phyloP scores from a whole-genome alignment of 1,139 yeast genomes.

The Yamadazyma epiphylla region DNA sequence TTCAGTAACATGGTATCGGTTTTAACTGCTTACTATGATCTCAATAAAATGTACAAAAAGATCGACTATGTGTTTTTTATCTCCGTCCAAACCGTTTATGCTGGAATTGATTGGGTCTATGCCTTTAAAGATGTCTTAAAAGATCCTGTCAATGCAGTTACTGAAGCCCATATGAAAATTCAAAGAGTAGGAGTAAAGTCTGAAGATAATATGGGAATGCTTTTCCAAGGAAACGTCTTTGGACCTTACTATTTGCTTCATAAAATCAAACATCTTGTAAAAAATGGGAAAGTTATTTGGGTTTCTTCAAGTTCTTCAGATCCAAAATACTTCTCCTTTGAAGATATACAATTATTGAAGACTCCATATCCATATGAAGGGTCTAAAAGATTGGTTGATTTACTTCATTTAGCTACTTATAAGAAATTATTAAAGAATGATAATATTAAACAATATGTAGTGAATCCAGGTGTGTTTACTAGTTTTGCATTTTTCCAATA shows the following conservation, averaged over 20 bases:
- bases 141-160: conserved; percentile 74
- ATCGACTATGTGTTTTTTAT: conserved; percentile 80
- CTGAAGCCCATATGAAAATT: conserved; percentile 78
- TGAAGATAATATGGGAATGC: conserved; percentile 72
- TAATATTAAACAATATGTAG: conserved; percentile 67
- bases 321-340: conserved; percentile 62
- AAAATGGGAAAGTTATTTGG: conserved; percentile 74
- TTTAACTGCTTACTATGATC: conserved; percentile 67
- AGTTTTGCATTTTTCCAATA: conserved; percentile 76
- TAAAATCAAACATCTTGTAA: conserved; percentile 50
- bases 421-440: conserved; percentile 37
- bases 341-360: conserved; percentile 69
- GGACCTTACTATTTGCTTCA: conserved; percentile 86
- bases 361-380: conserved; percentile 82
- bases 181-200: conserved; percentile 75
- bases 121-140: conserved; percentile 64
- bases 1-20: conserved; percentile 90
- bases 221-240: conserved; percentile 92
- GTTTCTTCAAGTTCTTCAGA: conserved; percentile 78
- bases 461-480: conserved; percentile 93
- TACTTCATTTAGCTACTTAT: conserved; percentile 72
- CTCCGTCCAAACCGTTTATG: conserved; percentile 86
- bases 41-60: conserved; percentile 56
- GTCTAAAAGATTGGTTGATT: conserved; percentile 82
- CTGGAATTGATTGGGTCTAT: conserved; percentile 79